These are phyloP conservation scores for Tetradesmus lagerheimii DNA, from an alignment of 139 green algal species.

Conservation along the genomic window DNA sequence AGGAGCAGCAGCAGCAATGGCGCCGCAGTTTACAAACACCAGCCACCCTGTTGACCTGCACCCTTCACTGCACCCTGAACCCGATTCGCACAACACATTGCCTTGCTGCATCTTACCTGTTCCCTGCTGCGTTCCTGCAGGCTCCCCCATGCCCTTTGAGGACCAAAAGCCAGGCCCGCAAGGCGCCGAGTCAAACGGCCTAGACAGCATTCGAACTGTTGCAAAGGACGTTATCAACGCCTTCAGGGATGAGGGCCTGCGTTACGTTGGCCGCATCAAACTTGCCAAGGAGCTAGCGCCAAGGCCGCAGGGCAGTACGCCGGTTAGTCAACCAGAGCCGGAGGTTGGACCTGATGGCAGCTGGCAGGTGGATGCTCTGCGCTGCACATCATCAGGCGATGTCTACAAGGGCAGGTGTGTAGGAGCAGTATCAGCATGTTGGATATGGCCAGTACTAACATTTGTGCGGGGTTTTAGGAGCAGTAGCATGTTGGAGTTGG, in stretches of 20 bases:
- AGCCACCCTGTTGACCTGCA: too few relatives aligned
- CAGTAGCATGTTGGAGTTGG: too few relatives aligned
- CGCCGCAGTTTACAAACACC: background rate
- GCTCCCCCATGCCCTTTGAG: slow-evolving; percentile 34
- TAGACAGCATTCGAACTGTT: background rate
- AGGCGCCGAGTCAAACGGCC: slow-evolving; percentile 33
- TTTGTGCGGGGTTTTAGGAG: too few relatives aligned
- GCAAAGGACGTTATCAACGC: slow-evolving; percentile 27
- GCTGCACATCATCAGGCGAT: slow-evolving; percentile 41
- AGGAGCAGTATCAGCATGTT: too few relatives aligned
- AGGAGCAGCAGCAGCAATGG: background rate
- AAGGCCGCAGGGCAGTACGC: background rate
- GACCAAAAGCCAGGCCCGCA: slow-evolving; percentile 10
- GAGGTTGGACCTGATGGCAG: slow-evolving; percentile 22
- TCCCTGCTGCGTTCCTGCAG: background rate
- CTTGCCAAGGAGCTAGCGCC: slow-evolving; percentile 28
- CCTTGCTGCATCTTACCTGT: background rate
- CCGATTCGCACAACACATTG: background rate
- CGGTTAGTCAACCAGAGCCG: background rate
- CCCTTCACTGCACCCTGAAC: too few relatives aligned
- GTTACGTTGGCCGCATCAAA: slow-evolving; percentile 48
- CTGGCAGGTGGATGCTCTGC: slow-evolving; percentile 38
- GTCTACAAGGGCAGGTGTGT: slow-evolving; percentile 49
- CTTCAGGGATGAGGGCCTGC: slow-evolving; percentile 37
- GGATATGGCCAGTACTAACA: too few relatives aligned